A percentile compares a stretch with the other conserved stretches of the same genome.
Conservation (phyloP, 116 monocot genomes). For the Dioscorea cayenensis region DNA sequence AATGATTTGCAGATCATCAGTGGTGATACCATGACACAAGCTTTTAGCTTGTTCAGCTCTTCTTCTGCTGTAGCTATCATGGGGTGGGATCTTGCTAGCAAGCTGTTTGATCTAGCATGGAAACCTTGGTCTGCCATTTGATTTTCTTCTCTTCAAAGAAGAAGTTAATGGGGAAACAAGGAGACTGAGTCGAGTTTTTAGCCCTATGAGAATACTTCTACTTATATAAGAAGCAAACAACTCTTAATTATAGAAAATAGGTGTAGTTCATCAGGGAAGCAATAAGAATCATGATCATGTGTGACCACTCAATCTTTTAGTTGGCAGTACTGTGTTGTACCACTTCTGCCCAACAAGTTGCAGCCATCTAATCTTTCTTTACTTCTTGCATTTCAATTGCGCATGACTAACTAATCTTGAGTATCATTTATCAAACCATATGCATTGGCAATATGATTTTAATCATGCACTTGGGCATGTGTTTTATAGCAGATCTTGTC, state of each 20-base stretch:
- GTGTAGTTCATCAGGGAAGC: neutral
- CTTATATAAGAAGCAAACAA: too few species aligned
- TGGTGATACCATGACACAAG: neutral
- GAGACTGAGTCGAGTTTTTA: too few species aligned
- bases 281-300: neutral
- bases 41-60: conserved; percentile 16
- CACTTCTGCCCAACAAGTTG: neutral
- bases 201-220: too few species aligned
- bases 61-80: conserved; percentile 6
- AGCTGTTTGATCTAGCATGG: neutral
- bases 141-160: neutral
- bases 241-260: neutral
- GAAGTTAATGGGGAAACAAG: too few species aligned
- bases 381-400: neutral
- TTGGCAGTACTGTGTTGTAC: neutral
- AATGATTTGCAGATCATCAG: conserved; percentile 13
- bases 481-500: too few species aligned
- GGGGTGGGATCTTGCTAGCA: conserved; percentile 1
- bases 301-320: neutral
- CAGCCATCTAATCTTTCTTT: neutral
- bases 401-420: too few species aligned
- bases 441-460: too few species aligned
- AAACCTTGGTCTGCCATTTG: neutral
- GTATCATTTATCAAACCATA: too few species aligned
- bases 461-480: too few species aligned